Evolutionary conservation across 768 basidiomycete species (phyloP).

Genomic region (Sporobolomyces phaffii): DNA sequence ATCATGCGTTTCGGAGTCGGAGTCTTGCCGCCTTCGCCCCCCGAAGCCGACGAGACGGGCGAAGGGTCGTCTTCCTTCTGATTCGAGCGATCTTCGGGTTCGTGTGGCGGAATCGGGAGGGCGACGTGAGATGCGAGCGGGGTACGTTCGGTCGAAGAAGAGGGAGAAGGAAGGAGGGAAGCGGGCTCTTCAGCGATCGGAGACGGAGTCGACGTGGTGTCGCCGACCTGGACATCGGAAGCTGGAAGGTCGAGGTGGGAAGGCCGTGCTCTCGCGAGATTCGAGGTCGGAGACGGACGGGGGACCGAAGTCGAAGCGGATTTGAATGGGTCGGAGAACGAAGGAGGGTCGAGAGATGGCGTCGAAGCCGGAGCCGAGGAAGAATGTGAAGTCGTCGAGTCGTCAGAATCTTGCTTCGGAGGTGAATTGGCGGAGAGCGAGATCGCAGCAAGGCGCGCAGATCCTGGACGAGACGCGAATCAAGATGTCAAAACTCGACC

Average conservation of each 20-base stretch:
- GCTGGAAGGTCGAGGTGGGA: slow-evolving; percentile 15
- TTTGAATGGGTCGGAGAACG: neutral
- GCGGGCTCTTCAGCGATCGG: neutral
- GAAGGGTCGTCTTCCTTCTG: slow-evolving; percentile 9
- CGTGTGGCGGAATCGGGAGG: neutral
- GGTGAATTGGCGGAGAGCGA: slow-evolving; percentile 4
- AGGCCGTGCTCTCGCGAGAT: slow-evolving; percentile 17
- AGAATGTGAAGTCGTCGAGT: neutral
- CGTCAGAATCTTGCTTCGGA: neutral
- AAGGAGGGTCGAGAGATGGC: neutral
- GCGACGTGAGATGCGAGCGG: slow-evolving; percentile 10
- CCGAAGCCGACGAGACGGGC: neutral
- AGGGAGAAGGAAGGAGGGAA: neutral
- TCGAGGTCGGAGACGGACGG: neutral
- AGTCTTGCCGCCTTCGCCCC: slow-evolving; percentile 10
- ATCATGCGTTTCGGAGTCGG: slow-evolving; percentile 13
- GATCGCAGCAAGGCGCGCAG: slow-evolving; percentile 31
- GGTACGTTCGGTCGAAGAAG: slow-evolving; percentile 3
- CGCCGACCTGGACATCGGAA: neutral
- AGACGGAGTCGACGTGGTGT: slow-evolving; percentile 1
- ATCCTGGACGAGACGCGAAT: slow-evolving; percentile 11
- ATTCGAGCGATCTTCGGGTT: neutral
- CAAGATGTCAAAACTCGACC: no score
- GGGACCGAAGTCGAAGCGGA: neutral
- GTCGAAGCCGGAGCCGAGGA: slow-evolving; percentile 3